Evolutionary conservation across 202 grass and related monocot genomes (phyloP).

Genomic region (Elaeis oleifera): DNA sequence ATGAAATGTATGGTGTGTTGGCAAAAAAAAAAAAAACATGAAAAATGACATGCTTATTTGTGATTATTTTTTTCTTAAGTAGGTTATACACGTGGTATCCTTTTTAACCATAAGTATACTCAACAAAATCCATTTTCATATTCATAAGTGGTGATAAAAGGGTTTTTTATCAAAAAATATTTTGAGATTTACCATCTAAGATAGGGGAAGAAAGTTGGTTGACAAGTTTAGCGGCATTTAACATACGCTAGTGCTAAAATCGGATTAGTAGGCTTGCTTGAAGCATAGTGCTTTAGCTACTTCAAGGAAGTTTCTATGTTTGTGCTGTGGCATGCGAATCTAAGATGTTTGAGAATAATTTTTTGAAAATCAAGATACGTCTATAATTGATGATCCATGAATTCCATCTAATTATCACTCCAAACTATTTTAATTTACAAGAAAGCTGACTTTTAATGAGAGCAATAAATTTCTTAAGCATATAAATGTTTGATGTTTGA

Average conservation of each 20-base stretch:
- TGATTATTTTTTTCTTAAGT: too few species aligned
- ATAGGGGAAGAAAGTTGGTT: neutral
- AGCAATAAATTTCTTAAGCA: neutral
- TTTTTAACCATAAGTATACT: too few species aligned
- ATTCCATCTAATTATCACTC: neutral
- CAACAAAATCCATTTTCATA: too few species aligned
- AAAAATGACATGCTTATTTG: too few species aligned
- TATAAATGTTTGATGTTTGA: too few species aligned
- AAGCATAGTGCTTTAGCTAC: neutral
- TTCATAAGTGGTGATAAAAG: neutral
- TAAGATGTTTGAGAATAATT: neutral
- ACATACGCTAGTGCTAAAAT: slow-evolving; percentile 10
- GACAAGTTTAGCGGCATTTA: neutral
- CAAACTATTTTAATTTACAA: neutral
- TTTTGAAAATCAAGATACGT: too few species aligned
- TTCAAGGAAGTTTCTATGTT: slow-evolving; percentile 6
- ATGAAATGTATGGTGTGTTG: too few species aligned
- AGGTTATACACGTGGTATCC: too few species aligned
- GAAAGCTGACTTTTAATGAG: neutral
- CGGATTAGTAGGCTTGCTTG: neutral
- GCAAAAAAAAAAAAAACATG: too few species aligned
- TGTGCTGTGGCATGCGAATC: neutral
- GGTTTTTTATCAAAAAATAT: neutral
- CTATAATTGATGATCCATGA: too few species aligned
- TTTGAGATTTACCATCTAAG: neutral